Evolutionary conservation across 768 basidiomycete genomes (phyloP), one percentile per base, ranked within the genome.

Genomic region (Hysterangium stoloniferum): DNA sequence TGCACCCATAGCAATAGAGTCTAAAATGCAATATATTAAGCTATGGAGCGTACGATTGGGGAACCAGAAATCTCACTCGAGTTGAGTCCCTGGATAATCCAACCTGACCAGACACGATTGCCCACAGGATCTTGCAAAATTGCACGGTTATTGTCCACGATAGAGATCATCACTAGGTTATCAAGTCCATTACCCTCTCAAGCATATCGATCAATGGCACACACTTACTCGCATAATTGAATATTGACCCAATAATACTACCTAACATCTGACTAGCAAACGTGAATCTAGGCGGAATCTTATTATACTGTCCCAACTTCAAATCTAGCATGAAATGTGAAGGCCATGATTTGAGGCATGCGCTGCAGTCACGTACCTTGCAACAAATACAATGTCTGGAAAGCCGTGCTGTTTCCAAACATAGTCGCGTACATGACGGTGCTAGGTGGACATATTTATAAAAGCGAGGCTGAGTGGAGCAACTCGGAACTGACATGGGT

Each of bases 391-490:
- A 80, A 56, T 4, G 77, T 76, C 63, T 82, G 76, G 61, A 69
- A 73, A 6, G 71, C 68, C 0, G 72, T 74, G 58, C 70, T 71
- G 61, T 76, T 73, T 35, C 77, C 76, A 61, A 74, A 77, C 37
- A 77, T 56, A 56, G 75, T 76, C 5, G 75, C 76, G 52, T 78
- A 78, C 76, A 79, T 77, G 46, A 73, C 72, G 12, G 74, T 66
- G 32, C 74, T 75, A 52, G 53, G 40, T 61, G 49, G 43, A n/a
- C n/a, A n/a, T n/a, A n/a, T 6, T 42, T 6, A 25, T 6, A 42
- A 42, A 22, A 42, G 11, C 12, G n/a, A 6, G 24, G 9, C 8
- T 15, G 22, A 42, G 6, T 15, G 7, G 24, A 25, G 2, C 2
- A 13, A 6, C 7, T 9, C 4, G 20, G 4, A 32, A 58, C 65